Evolutionary conservation across 306 rosid species (phyloP), one percentile per base, ranked within the genome.

Genomic region (Quercus aquifolioides): DNA sequence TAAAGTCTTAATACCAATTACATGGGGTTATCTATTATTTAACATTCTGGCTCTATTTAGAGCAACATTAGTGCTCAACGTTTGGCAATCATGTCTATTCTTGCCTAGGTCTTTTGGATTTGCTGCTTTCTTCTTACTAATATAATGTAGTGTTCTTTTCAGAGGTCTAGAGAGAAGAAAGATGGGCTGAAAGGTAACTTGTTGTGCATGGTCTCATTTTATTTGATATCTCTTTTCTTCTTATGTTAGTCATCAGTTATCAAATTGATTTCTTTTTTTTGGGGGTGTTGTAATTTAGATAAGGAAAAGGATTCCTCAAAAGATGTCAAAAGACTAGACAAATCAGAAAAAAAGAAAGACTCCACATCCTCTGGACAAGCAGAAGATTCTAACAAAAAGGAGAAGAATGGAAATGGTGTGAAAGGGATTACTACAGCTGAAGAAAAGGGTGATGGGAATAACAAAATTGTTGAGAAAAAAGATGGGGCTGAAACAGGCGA

Each of bases 261-360:
- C 15, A 5, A 17, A 18, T 83, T 43, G 3, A 25, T 54, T 52
- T 74, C 5, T 26, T 25, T 30, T 4, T 78, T n/a, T 64, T 60
- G 43, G 35, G 65, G 51, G 11, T 38, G 11, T 81, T 74, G 4
- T 81, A 74, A 28, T 84, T 41, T 80, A 85, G 85, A 85, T 64
- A 85, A 78, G 69, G 81, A 81, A 41, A 26, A 12, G 1, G 77
- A 78, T 59, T 57, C 80, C 35, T 65, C 75, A 20, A 85, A 81
- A 80, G 87, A 78, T 56, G 57, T 64, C 10, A 86, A 81, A 77
- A 81, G 33, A 35, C 71, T 67, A 46, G 87, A 83, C 60, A 93
- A 83, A 73, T 75, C 76, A 26, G 93, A 80, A 30, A 91, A 90
- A 82, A 81, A 75, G 87, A 86, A 85, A 80, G 97, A 84, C 72